Percentiles rank a stretch among this genome's conserved stretches.
Evolutionary conservation across 257 asterid species (phyloP).

Genomic region (Prunella vulgaris): DNA sequence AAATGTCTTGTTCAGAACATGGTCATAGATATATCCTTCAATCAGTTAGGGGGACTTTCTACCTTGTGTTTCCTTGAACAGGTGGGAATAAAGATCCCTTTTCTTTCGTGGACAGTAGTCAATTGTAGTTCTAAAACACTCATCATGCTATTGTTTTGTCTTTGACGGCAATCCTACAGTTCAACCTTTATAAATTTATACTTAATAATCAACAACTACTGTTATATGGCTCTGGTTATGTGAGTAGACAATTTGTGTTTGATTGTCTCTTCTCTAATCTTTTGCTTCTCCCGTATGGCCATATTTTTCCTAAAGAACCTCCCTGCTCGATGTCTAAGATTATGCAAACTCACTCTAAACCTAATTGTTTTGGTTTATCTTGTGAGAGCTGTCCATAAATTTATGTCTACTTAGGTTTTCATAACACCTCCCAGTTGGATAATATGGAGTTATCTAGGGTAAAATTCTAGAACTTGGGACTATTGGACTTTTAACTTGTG

Average conservation of each 20-base stretch:
- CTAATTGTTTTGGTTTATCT: too few relatives aligned
- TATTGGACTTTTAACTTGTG: too few relatives aligned
- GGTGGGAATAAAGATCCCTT: conserved; percentile 27
- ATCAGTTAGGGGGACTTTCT: conserved; percentile 86
- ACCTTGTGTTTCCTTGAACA: conserved; percentile 87
- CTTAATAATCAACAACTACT: not conserved
- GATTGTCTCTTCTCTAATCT: not conserved
- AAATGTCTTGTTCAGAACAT: conserved; percentile 65
- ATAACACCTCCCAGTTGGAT: too few relatives aligned
- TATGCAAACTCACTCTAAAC: too few relatives aligned
- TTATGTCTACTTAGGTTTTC: too few relatives aligned
- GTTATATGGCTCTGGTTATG: not conserved
- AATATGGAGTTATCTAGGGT: too few relatives aligned
- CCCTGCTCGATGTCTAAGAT: not conserved
- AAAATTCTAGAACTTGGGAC: too few relatives aligned
- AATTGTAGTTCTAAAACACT: conserved; percentile 8
- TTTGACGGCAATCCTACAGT: not conserved
- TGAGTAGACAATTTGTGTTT: not conserved
- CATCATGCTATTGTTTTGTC: not conserved
- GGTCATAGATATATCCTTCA: conserved; percentile 79
- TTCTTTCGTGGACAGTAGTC: not conserved
- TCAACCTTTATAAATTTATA: not conserved
- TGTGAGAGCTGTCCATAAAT: too few relatives aligned
- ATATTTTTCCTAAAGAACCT: not conserved
- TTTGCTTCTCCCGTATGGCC: not conserved